Percentiles rank a stretch among this genome's conserved stretches.
phyloP scores from a whole-genome alignment of 306 rosid genomes.

The Hippophae gyantsensis region DNA sequence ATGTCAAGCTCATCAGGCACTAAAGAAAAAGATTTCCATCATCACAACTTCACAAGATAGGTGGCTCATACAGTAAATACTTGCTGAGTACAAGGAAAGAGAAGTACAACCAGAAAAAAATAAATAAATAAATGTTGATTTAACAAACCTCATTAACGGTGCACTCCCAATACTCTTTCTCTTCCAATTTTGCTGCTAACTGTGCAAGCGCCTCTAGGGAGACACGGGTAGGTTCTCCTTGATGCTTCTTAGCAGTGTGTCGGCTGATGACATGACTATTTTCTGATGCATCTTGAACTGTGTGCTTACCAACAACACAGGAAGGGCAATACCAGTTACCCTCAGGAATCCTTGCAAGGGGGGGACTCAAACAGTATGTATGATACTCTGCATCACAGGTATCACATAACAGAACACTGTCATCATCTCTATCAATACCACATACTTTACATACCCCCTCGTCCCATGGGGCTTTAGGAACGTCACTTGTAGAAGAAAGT shows the following conservation, averaged over 20 bases:
- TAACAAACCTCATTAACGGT: constrained; percentile 62
- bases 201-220: constrained; percentile 62
- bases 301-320: constrained; percentile 54
- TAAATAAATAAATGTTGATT: constrained; percentile 5
- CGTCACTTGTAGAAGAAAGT: constrained; percentile 47
- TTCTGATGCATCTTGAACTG: constrained; percentile 43
- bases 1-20: too few species aligned
- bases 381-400: constrained; percentile 99
- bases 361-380: constrained; percentile 96
- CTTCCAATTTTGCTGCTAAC: constrained; percentile 66
- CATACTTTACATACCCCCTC: constrained; percentile 99
- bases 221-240: constrained; percentile 60
- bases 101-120: constrained; percentile 12
- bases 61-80: background rate
- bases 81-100: background rate
- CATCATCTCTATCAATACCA: constrained; percentile 97
- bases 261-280: constrained; percentile 28
- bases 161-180: constrained; percentile 87
- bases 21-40: background rate
- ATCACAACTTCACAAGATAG: background rate
- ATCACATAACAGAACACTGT: constrained; percentile 90
- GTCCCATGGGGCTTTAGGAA: constrained; percentile 99
- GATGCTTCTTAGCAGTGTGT: constrained; percentile 45
- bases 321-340: constrained; percentile 99
- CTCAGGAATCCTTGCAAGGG: constrained; percentile 95